These are phyloP conservation scores for Brassica carinata DNA, from an alignment of 345 rosid species.

Conservation along the genomic window DNA sequence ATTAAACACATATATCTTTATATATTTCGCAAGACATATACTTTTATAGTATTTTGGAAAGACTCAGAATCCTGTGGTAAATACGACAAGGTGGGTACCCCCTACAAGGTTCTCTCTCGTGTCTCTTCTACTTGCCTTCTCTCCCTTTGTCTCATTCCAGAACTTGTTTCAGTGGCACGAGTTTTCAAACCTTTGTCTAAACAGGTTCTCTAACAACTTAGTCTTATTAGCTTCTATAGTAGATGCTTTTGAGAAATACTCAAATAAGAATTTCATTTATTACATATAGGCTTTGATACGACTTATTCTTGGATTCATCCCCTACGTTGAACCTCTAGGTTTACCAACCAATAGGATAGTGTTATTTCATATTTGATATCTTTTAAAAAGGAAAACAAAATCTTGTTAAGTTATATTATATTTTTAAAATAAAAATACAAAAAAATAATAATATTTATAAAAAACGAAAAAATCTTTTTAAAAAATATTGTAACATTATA, in stretches of 20 bases:
- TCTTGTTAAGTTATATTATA: no score
- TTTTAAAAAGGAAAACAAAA: no score
- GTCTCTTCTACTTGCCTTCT: conserved; percentile 43
- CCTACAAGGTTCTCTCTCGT: conserved; percentile 44
- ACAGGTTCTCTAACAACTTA: conserved; percentile 4
- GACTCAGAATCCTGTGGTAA: conserved; percentile 36
- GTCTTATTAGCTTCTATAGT: not conserved
- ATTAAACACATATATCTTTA: conserved; percentile 24
- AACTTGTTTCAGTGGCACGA: conserved; percentile 31
- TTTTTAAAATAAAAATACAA: no score
- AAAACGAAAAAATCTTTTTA: no score
- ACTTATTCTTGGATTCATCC: no score
- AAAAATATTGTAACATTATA: no score
- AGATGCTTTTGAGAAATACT: not conserved
- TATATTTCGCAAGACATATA: conserved; percentile 15
- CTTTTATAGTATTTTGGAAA: conserved; percentile 21
- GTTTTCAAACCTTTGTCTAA: conserved; percentile 24
- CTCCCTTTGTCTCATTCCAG: conserved; percentile 40
- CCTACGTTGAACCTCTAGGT: no score
- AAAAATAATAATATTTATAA: no score
- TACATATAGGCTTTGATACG: not conserved
- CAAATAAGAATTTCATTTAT: not conserved
- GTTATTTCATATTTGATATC: no score
- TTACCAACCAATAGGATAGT: no score
- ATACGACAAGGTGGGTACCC: conserved; percentile 41